Evolutionary conservation across 805 yeast species (phyloP), one percentile per base, ranked within the genome.

Genomic region (Nakazawaea siamensis): DNA sequence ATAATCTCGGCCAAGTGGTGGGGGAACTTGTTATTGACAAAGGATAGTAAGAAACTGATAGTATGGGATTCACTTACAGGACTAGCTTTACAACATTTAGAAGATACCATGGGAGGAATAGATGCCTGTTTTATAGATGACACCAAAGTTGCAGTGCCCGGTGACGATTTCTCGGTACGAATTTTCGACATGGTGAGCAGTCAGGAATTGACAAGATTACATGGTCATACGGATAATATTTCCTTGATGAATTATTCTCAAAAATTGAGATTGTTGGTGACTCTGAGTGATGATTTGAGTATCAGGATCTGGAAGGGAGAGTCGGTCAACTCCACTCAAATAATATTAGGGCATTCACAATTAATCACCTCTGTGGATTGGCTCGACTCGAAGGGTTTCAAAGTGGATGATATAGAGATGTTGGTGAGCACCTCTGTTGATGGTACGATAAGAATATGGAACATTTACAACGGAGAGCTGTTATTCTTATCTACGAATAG

Each of bases 51-150:
- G 44, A 64, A 62, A 18, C 58, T 67, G 0, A 66, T 74, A 9
- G 50, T 86, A 4, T 85, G 94, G 94, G 82, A 82, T 47, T 66
- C 77, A 0, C 44, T 57, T 11, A 58, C 73, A 0, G 80, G 80
- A 2, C 59, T 59, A 16, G 65, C 71, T 2, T 43, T 68, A 7
- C 71, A 68, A 37, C 64, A 66, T 42, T 57, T 68, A 18, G 75
- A 73, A 33, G 43, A 53, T 29, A 35, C 32, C 19, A 29, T 17
- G 5, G 31, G 35, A 6, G 78, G 80, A 1, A 62, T 70, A 2
- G 83, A 74, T 41, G 73, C 79, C 3, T 73, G 78, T 42, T 86
- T 95, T 95, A 61, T 87, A 12, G 83, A 76, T 45, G 70, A 70
- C 23, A 54, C 58, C 35, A 81, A 75, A 44, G 81, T 81, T 53